Evolutionary conservation across 2,329 filamentous ascomycete species (phyloP), one percentile per base, ranked within the genome.

Genomic region (Fusarium secorum): DNA sequence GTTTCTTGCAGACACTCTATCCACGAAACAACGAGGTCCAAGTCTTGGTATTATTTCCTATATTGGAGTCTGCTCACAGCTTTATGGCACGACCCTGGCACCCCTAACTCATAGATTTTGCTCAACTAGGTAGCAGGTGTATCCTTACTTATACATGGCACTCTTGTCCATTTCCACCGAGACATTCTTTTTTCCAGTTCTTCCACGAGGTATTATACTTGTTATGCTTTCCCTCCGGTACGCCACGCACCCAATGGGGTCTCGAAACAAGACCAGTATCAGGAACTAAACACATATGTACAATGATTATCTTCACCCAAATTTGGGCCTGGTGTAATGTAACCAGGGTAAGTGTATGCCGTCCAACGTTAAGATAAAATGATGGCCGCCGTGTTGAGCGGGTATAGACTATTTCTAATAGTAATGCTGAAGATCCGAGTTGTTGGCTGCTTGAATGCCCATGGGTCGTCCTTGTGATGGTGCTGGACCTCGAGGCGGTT

Each of bases 391-490:
- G 24, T 26, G n/a, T 36, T 17, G 32, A 39, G 45, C 42, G 51
- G 46, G 18, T 42, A 15, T 24, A 35, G 45, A 65, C 70, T 74
- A 69, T 51, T n/a, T 60, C 74, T 75, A 76, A 59, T 76, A 76
- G 64, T 76, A 76, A 69, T 74, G 72, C 56, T 76, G 74, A 44
- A 76, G 48, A 46, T 76, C 74, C 22, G 74, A 73, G 56, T 58
- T 62, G 52, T 60, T 66, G 28, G 64, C 71, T 38, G 66, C 67
- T 32, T 76, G 66, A 0, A 64, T 64, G 20, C 74, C 74, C 67
- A 75, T 75, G 5, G 74, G 73, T 39, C 74, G 69, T 48, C 74
- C 74, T 30, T 76, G 74, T 22, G 72, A 51, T 15, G 58, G 63
- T 22, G 64, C 67, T 20, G 67, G 68, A 18, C 74, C 74, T 58